A percentile compares a stretch with the other conserved stretches of the same genome.
These are phyloP conservation scores for Achaetomium macrosporum DNA, from an alignment of 2,329 filamentous ascomycete species.

Conservation along the genomic window DNA sequence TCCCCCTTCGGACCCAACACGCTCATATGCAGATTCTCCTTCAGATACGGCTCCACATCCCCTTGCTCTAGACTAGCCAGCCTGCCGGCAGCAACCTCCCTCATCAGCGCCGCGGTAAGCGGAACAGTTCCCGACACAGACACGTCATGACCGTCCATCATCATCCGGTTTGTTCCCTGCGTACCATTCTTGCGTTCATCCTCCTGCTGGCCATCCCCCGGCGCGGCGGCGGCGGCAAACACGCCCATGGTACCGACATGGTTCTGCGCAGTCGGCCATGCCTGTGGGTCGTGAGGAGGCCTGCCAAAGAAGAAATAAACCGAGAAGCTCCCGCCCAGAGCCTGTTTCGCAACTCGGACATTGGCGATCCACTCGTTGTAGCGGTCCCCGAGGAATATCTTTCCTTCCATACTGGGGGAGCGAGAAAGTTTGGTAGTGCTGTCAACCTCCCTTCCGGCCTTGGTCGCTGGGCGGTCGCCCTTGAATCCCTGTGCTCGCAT, in stretches of 20 bases:
- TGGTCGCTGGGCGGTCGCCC: neutral
- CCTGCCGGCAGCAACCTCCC: slow-evolving; percentile 30
- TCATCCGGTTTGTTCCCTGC: slow-evolving; percentile 32
- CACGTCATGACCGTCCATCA: slow-evolving; percentile 26
- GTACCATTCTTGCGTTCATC: slow-evolving; percentile 5
- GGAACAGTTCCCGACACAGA: slow-evolving; percentile 46
- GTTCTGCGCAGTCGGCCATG: slow-evolving; percentile 49
- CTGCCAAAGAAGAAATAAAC: slow-evolving; percentile 64
- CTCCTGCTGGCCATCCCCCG: slow-evolving; percentile 19
- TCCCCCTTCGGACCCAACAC: slow-evolving; percentile 15
- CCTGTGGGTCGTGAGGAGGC: slow-evolving; percentile 36
- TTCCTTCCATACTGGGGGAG: neutral
- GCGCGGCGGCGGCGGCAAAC: slow-evolving; percentile 33
- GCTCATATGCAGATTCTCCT: slow-evolving; percentile 11
- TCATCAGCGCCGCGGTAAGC: slow-evolving; percentile 44
- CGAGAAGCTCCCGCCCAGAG: slow-evolving; percentile 54
- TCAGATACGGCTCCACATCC: slow-evolving; percentile 20
- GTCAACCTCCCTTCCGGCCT: neutral
- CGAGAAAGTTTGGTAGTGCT: neutral
- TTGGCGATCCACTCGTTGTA: slow-evolving; percentile 65
- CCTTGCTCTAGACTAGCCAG: slow-evolving; percentile 16
- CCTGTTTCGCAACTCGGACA: slow-evolving; percentile 55
- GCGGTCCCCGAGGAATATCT: slow-evolving; percentile 33
- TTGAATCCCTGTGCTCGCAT: slow-evolving; percentile 11
- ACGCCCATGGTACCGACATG: slow-evolving; percentile 58